A percentile compares a stretch with the other conserved stretches of the same genome.
Conservation (phyloP, 163 green algal species). For the Prototheca cutis region DNA sequence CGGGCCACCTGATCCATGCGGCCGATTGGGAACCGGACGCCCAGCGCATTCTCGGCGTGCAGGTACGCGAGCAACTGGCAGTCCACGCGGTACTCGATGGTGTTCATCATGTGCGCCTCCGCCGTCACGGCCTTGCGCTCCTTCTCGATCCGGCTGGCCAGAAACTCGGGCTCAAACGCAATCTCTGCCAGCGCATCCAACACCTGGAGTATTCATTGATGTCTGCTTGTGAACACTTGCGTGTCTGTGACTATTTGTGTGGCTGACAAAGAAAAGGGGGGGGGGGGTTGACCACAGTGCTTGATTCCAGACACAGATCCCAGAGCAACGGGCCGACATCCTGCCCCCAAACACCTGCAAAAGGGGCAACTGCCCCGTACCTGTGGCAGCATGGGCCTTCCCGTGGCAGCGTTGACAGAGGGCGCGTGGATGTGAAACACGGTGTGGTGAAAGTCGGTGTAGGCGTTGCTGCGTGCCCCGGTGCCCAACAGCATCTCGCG, state of each 20-base stretch:
- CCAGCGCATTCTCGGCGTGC: slow-evolving; percentile 92
- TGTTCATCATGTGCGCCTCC: slow-evolving; percentile 91
- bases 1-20: slow-evolving; percentile 75
- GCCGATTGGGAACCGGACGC: slow-evolving; percentile 89
- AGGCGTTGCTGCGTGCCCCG: slow-evolving; percentile 89
- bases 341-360: too few relatives aligned
- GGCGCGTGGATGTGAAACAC: slow-evolving; percentile 97
- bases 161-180: slow-evolving; percentile 76
- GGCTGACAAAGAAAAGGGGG: too few relatives aligned
- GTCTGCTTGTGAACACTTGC: too few relatives aligned
- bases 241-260: too few relatives aligned
- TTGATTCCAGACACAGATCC: too few relatives aligned
- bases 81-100: slow-evolving; percentile 92
- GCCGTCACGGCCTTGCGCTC: slow-evolving; percentile 90
- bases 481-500: slow-evolving; percentile 87
- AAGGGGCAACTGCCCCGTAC: too few relatives aligned
- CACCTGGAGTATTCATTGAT: slow-evolving; percentile 40
- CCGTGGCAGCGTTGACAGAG: slow-evolving; percentile 56
- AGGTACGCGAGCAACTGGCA: slow-evolving; percentile 94
- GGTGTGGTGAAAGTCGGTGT: slow-evolving; percentile 99
- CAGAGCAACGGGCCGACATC: too few relatives aligned
- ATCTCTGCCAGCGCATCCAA: slow-evolving; percentile 88
- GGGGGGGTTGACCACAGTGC: too few relatives aligned
- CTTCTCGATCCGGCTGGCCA: slow-evolving; percentile 85
- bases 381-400: slow-evolving; percentile 71